Evolutionary conservation across 257 asterid species (phyloP).

Genomic region (Capsicum rhomboideum): DNA sequence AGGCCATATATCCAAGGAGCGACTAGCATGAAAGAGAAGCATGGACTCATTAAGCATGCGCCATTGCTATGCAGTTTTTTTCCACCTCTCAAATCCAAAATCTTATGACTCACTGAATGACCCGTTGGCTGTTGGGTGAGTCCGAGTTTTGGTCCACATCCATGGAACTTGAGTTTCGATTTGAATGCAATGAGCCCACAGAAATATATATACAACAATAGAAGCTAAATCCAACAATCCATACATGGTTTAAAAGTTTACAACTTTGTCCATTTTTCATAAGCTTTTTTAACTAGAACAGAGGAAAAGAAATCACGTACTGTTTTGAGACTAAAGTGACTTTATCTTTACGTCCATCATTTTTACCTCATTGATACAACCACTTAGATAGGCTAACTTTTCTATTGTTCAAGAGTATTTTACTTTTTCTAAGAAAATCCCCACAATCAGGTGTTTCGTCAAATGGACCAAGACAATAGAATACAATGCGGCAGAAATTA

Average conservation of each 20-base stretch:
- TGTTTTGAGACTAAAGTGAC: not conserved
- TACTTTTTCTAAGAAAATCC: not conserved
- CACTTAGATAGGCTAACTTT: not conserved
- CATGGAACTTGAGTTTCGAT: not conserved
- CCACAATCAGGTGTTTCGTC: not conserved
- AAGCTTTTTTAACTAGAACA: not conserved
- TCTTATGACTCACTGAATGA: too few species aligned
- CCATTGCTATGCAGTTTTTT: too few species aligned
- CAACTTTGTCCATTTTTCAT: not conserved
- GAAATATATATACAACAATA: not conserved
- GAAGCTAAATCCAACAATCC: not conserved
- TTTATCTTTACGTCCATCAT: not conserved
- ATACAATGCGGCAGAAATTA: not conserved
- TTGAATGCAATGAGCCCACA: not conserved
- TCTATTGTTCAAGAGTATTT: not conserved
- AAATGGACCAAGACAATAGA: not conserved
- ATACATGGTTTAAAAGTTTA: too few species aligned
- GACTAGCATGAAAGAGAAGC: too few species aligned
- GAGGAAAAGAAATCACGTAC: not conserved
- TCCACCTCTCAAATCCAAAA: too few species aligned
- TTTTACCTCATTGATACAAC: not conserved
- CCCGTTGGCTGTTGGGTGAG: too few species aligned
- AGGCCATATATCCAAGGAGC: too few species aligned
- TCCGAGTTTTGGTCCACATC: too few species aligned
- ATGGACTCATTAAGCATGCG: too few species aligned